phyloP scores from a whole-genome alignment of 225 moss, liverwort and hornwort species.

The Ulota crispa region DNA sequence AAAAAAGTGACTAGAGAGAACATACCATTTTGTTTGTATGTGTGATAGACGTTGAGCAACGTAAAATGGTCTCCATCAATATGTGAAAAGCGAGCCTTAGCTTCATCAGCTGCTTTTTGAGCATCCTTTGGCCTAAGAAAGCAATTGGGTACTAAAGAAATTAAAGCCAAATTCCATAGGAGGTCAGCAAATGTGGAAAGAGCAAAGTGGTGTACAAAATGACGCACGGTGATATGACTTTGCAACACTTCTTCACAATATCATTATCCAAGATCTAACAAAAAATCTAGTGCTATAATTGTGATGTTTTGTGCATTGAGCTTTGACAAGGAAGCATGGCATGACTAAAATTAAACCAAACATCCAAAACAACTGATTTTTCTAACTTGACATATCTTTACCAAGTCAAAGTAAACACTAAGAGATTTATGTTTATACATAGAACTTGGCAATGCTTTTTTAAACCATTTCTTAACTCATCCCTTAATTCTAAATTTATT shows the following conservation, averaged over 20 bases:
- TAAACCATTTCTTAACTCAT: background rate
- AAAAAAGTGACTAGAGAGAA: slow-evolving; percentile 4
- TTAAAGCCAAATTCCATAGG: slow-evolving; percentile 93
- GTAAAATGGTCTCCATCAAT: slow-evolving; percentile 99
- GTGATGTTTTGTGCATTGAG: slow-evolving; percentile 25
- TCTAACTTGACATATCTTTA: background rate
- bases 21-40: slow-evolving; percentile 98
- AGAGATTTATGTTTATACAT: background rate
- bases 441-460: background rate
- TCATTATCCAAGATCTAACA: slow-evolving; percentile 82
- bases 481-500: background rate
- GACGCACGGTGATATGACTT: slow-evolving; percentile 99
- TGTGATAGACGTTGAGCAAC: slow-evolving; percentile 97
- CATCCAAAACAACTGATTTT: slow-evolving; percentile 18
- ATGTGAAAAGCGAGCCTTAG: slow-evolving; percentile 99
- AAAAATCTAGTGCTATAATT: slow-evolving; percentile 48
- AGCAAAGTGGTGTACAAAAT: slow-evolving; percentile 91
- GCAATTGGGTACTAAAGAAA: slow-evolving; percentile 99
- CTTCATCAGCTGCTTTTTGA: slow-evolving; percentile 99
- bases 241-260: slow-evolving; percentile 99
- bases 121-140: slow-evolving; percentile 99
- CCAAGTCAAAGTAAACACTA: background rate
- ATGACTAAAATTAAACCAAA: background rate
- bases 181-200: slow-evolving; percentile 99
- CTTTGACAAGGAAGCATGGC: slow-evolving; percentile 6